Percentiles rank a stretch among this genome's conserved stretches.
These are phyloP conservation scores for Globisporangium perplexum DNA, from an alignment of 352 stramenopile genomes.

Conservation along the genomic window DNA sequence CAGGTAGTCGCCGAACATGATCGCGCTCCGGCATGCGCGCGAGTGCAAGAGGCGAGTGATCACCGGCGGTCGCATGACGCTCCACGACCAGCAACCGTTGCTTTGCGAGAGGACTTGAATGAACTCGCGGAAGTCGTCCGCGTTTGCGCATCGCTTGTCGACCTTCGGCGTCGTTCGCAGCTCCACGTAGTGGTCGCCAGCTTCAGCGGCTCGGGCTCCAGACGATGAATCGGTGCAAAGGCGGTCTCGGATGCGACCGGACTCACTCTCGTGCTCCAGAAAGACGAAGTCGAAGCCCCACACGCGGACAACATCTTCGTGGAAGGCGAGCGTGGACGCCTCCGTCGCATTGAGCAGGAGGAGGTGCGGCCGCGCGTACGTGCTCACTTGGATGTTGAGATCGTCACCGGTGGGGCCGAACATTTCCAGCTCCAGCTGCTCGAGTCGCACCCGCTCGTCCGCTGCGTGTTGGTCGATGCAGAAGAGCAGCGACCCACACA, in stretches of 20 bases:
- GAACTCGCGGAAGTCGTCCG: constrained; percentile 84
- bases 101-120: constrained; percentile 49
- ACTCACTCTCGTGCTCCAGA: constrained; percentile 6
- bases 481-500: constrained; percentile 32
- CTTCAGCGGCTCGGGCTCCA: too few species aligned
- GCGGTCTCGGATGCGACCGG: background rate
- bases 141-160: constrained; percentile 55
- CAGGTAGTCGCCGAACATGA: constrained; percentile 91
- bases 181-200: constrained; percentile 10
- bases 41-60: constrained; percentile 85
- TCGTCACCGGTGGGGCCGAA: constrained; percentile 52
- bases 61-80: constrained; percentile 48
- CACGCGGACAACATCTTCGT: constrained; percentile 47
- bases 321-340: constrained; percentile 24
- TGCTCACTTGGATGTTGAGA: constrained; percentile 44
- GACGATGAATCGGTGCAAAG: background rate
- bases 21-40: constrained; percentile 85
- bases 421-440: constrained; percentile 69
- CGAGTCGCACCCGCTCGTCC: constrained; percentile 84
- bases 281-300: constrained; percentile 83
- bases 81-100: constrained; percentile 15
- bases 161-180: constrained; percentile 56
- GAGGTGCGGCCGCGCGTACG: constrained; percentile 39
- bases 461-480: constrained; percentile 91
- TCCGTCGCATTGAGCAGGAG: constrained; percentile 61